Percentiles rank a stretch among this genome's conserved stretches.
Conservation (phyloP, 371 early-diverging fungal genomes). For the Mucor mucedo region DNA sequence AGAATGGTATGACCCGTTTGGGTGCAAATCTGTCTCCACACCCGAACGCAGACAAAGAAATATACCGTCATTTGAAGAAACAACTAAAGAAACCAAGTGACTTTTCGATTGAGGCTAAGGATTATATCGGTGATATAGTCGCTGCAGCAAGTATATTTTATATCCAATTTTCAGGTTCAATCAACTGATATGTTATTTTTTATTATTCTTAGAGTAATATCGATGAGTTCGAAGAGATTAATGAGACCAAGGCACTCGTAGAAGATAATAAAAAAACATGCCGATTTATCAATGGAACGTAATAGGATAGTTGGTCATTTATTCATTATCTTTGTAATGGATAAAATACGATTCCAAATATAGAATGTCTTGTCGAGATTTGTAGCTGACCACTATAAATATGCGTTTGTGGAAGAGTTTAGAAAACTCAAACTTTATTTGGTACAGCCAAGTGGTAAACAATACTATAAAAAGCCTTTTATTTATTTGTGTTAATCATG, state of each 20-base stretch:
- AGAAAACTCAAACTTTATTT: constrained; percentile 21
- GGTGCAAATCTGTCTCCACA: constrained; percentile 18
- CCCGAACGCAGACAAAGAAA: constrained; percentile 16
- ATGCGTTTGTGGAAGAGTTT: constrained; percentile 17
- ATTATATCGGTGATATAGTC: constrained; percentile 15
- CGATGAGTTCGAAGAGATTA: too few species aligned
- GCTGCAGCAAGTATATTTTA: constrained; percentile 22
- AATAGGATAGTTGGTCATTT: too few species aligned
- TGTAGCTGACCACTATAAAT: constrained; percentile 11
- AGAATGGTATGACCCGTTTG: constrained; percentile 18
- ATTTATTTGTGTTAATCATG: constrained; percentile 10
- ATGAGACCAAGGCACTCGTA: too few species aligned
- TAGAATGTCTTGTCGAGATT: constrained; percentile 21
- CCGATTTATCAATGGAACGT: too few species aligned
- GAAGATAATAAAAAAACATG: too few species aligned
- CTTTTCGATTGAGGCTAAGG: constrained; percentile 12
- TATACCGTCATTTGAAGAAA: constrained; percentile 16
- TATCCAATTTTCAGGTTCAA: constrained; percentile 1
- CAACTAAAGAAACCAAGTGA: constrained; percentile 13
- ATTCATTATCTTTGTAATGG: too few species aligned
- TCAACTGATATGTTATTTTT: too few species aligned
- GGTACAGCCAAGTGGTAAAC: constrained; percentile 14
- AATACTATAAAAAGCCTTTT: neutral
- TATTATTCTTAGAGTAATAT: too few species aligned
- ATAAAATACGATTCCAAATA: too few species aligned